These are phyloP conservation scores for Begonia peltatifolia DNA, from an alignment of 306 rosid genomes.

Conservation along the genomic window DNA sequence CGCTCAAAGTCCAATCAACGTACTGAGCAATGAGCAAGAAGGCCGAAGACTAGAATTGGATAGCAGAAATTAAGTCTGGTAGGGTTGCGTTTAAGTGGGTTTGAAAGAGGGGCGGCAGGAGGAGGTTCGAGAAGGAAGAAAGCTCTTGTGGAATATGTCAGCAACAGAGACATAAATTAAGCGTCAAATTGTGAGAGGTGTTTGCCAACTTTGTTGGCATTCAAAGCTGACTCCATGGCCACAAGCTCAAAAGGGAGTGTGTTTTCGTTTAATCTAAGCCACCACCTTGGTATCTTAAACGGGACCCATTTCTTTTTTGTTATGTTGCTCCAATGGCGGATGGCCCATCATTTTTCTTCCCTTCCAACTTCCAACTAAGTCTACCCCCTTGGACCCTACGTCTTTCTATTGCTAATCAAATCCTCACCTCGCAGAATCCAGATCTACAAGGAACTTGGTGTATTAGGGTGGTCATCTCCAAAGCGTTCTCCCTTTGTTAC, in stretches of 20 bases:
- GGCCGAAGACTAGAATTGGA: background rate
- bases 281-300: background rate
- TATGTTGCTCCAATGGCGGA: background rate
- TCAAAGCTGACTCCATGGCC: background rate
- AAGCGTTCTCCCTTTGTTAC: no score
- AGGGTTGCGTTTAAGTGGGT: background rate
- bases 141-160: background rate
- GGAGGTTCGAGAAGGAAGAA: background rate
- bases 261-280: background rate
- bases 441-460: no score
- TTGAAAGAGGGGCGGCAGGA: background rate
- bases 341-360: no score
- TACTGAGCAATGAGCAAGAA: background rate
- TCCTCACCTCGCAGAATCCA: no score
- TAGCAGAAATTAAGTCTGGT: background rate
- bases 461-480: no score
- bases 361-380: no score
- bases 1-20: background rate
- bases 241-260: background rate
- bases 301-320: background rate
- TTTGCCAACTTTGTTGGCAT: background rate
- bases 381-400: no score
- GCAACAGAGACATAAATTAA: background rate
- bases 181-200: background rate
- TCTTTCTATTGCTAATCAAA: no score